Conservation (phyloP, 1,284 basidiomycete species). For the Irpex sp. region DNA sequence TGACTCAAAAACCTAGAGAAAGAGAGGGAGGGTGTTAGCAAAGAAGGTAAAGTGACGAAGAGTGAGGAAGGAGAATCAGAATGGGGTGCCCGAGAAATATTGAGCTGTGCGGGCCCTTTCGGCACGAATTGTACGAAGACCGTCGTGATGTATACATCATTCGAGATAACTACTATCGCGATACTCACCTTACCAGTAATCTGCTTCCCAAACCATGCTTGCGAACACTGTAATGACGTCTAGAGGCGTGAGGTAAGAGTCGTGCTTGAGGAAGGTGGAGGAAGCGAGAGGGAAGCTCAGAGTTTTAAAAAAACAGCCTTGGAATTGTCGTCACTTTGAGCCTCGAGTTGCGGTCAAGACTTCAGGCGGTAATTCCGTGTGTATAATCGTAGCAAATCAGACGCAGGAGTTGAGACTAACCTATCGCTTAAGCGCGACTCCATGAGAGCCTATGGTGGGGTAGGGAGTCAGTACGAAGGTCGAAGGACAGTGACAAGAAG, state of each 20-base stretch:
- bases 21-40: background rate
- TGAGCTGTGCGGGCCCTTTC: conserved; percentile 91
- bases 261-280: background rate
- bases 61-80: conserved; percentile 44
- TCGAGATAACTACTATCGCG: conserved; percentile 5
- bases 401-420: conserved; percentile 5
- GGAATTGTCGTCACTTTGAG: conserved; percentile 63
- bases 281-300: conserved; percentile 33
- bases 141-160: conserved; percentile 77
- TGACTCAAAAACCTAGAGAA: background rate
- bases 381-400: conserved; percentile 44
- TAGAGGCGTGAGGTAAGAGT: background rate
- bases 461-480: conserved; percentile 10
- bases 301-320: conserved; percentile 68
- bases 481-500: background rate
- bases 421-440: background rate
- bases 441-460: conserved; percentile 3
- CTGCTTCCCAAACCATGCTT: conserved; percentile 21
- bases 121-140: conserved; percentile 80
- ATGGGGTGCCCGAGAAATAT: conserved; percentile 66
- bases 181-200: conserved; percentile 27
- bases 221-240: background rate
- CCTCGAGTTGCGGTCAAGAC: conserved; percentile 28
- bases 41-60: background rate
- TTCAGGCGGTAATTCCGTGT: conserved; percentile 80